Evolutionary conservation across 1,139 yeast genomes (phyloP), one percentile per base, ranked within the genome.

Genomic region (Hyphopichia wangnamkhiaoensis): DNA sequence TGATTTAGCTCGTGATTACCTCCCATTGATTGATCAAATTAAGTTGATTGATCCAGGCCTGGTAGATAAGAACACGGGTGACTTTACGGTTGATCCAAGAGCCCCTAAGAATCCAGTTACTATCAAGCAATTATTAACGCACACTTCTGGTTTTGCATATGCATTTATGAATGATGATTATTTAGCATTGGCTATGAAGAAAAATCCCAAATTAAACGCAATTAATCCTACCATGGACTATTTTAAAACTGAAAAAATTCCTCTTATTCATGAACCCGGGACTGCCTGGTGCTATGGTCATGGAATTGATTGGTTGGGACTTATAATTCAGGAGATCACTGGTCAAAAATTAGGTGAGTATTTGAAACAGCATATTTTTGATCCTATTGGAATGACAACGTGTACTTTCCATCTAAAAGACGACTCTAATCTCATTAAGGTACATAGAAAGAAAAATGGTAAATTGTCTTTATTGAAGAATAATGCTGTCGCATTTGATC

Each of bases 251-350:
- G 51, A 55, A 3, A 56, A 61, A 42, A 56, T 56, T 38, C 83
- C 83, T 0, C 61, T 79, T 37, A 42, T 68, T 3, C 66, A 63
- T 41, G 82, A 79, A 48, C 84, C 84, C 1, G 84, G 84, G 2
- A 55, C 75, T 0, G 48, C 56, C 8, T 79, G 79, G 74, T 53
- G 56, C 37, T 79, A 79, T 51, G 84, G 84, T 14, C 67, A 68
- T 37, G 65, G 70, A 37, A 59, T 68, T 27, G 84, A 79, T 48
- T 75, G 82, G 80, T 70, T 75, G 4, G 82, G 84, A 1, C 56
- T 65, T 25, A 61, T 76, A 1, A 57, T 79, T 20, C 66, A 75
- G 45, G 59, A 61, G 26, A 61, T 75, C 13, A 52, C 74, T 3
- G 81, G 80, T 2, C 41, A 56, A 47, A 55, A 55, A 16, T 56